Base-by-base conservation (phyloP, 192 early-diverging fungal species). In the Umbelopsis ramanniana region DNA sequence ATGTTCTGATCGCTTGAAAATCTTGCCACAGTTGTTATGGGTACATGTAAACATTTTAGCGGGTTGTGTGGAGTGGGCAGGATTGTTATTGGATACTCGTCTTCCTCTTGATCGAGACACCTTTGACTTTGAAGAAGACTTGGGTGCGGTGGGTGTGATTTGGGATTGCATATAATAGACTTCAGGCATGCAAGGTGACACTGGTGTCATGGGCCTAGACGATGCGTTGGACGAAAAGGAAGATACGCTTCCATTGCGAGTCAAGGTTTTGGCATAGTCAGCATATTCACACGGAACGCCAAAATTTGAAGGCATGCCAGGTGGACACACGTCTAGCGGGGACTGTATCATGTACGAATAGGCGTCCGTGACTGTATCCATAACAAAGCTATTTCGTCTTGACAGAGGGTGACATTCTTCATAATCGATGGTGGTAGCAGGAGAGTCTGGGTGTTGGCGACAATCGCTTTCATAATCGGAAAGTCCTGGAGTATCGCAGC, bases 1-100 rank as follows among this genome's bases (percentile, higher is more conserved):
- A 73, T 88, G 86, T 68, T 88, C 86, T 5, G 86, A 88, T 46
- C 86, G 66, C 67, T 88, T 88, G 52, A 88, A 86, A 23, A 88
- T 72, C 74, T 82, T 83, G 50, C 82, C 86, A 74, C 86, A 88
- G 21, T 79, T 85, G n/a, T 80, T 79, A 24, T 76, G 80, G 46
- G 74, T 75, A 69, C 85, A 88, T 10, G 81, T 80, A 73, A 88
- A 85, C 47, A 80, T 77, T 67, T 86, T 86, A 45, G 79, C 67
- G 0, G 57, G 57, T 63, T 67, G 66, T 6, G 82, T 79, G 55
- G 73, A 75, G 46, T 71, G 72, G 6, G 82, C 76, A 12, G 85
- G 86, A 6, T 43, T 43, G 43, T 82, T 81, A 23, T 79, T 84
- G 10, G 81, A 79, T 53, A 86, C 84, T 22, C 86, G 76, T 37